Evolutionary conservation across 225 moss, liverwort and hornwort species (phyloP).

Genomic region (Anthoceros angustus): DNA sequence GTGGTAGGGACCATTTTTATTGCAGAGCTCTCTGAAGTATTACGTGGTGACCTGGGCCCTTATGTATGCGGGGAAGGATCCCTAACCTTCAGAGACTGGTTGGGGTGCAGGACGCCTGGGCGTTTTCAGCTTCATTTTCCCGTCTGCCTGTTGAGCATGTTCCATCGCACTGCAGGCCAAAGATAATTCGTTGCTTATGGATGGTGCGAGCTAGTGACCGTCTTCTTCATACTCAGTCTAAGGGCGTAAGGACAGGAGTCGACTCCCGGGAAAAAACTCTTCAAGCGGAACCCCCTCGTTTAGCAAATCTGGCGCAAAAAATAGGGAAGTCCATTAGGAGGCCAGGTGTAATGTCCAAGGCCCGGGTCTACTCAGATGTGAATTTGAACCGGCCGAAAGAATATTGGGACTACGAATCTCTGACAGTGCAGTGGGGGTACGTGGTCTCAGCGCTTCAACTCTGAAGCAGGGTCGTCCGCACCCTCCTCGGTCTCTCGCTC

Average conservation of each 20-base stretch:
- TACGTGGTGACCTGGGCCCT: not conserved
- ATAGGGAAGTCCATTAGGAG: constrained; percentile 92
- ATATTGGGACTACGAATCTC: constrained; percentile 97
- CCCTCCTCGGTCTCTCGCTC: not conserved
- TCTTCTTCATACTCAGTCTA: not conserved
- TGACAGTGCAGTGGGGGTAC: constrained; percentile 96
- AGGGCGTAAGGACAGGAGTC: constrained; percentile 15
- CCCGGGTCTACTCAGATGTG: constrained; percentile 95
- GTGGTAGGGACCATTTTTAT: not conserved
- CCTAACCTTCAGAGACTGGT: constrained; percentile 25
- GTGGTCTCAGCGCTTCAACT: constrained; percentile 1
- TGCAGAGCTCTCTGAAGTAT: not conserved
- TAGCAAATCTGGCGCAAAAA: constrained; percentile 98
- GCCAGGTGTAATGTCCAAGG: constrained; percentile 99
- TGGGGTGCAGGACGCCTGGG: constrained; percentile 34
- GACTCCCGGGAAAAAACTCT: constrained; percentile 20
- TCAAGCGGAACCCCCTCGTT: constrained; percentile 33
- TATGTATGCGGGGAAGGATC: constrained; percentile 39
- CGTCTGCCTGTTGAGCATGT: constrained; percentile 16
- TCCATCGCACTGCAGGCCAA: constrained; percentile 18
- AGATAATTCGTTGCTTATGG: constrained; percentile 17
- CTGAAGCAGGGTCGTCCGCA: no score
- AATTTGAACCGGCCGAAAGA: constrained; percentile 94
- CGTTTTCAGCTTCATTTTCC: constrained; percentile 26
- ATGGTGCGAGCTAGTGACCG: constrained; percentile 18